Percentiles rank a stretch among this genome's conserved stretches.
Conservation (phyloP, 202 grass and related monocot genomes). For the Hordeum pubiflorum region DNA sequence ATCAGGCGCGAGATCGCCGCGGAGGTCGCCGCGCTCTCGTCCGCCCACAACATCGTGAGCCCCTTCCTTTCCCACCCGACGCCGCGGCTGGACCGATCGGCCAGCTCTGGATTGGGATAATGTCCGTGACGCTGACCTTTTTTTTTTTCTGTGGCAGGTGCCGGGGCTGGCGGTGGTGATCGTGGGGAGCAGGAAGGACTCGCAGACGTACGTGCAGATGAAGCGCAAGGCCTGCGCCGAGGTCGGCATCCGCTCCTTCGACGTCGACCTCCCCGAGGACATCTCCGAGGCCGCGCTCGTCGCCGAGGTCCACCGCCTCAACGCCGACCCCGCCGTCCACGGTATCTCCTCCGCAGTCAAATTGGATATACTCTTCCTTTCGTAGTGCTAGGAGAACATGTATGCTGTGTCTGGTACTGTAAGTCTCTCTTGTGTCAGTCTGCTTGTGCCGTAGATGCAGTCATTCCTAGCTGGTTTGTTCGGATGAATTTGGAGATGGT, state of each 20-base stretch:
- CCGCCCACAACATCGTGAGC: constrained; percentile 38
- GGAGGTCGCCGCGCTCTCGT: constrained; percentile 48
- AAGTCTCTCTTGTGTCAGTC: neutral
- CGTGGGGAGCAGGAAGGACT: constrained; percentile 86
- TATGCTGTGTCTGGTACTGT: neutral
- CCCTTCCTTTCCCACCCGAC: neutral
- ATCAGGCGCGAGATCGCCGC: constrained; percentile 55
- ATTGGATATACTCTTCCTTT: neutral
- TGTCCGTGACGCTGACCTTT: neutral
- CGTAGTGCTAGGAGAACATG: neutral
- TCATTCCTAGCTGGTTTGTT: neutral
- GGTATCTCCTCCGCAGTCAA: constrained; percentile 26
- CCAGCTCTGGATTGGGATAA: neutral
- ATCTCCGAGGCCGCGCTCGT: constrained; percentile 63
- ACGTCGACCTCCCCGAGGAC: constrained; percentile 75
- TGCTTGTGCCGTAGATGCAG: neutral
- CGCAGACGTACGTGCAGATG: constrained; percentile 78
- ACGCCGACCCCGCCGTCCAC: constrained; percentile 68
- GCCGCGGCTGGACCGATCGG: neutral
- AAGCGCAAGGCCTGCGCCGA: constrained; percentile 92
- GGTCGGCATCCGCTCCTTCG: constrained; percentile 68
- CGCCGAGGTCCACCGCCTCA: constrained; percentile 72
- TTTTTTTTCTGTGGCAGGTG: constrained; percentile 31
- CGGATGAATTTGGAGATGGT: neutral
- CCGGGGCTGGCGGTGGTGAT: constrained; percentile 94